Conservation (phyloP, 2,329 filamentous ascomycete genomes). For the Rhynchosporium graminicola region DNA sequence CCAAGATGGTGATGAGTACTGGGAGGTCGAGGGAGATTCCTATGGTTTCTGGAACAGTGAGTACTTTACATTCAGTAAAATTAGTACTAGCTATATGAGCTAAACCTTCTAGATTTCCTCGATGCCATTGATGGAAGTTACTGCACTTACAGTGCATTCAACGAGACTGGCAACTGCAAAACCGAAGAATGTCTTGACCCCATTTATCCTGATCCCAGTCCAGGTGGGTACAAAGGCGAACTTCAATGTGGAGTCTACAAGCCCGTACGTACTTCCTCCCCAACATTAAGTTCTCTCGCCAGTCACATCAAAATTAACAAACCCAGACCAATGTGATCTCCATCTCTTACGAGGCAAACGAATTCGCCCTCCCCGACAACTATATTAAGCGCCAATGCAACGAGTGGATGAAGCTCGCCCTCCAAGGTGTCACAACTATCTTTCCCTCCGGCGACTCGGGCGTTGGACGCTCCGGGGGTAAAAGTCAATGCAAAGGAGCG, state of each 20-base stretch:
- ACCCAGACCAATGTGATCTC: constrained; percentile 52
- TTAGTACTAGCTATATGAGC: constrained; percentile 41
- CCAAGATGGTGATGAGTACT: constrained; percentile 41
- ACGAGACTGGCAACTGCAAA: constrained; percentile 50
- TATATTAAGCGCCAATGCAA: constrained; percentile 54
- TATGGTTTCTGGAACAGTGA: constrained; percentile 49
- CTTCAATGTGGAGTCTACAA: constrained; percentile 51
- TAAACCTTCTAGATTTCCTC: constrained; percentile 50
- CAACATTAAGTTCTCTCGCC: neutral
- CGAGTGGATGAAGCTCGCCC: constrained; percentile 53
- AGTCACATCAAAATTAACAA: neutral
- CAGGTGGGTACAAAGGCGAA: constrained; percentile 52
- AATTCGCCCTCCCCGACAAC: constrained; percentile 51
- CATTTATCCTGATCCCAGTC: constrained; percentile 49
- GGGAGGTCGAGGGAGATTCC: constrained; percentile 29
- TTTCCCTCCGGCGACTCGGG: constrained; percentile 51
- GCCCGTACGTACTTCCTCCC: constrained; percentile 36
- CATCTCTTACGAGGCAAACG: constrained; percentile 55
- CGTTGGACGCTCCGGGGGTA: constrained; percentile 40
- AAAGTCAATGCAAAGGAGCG: constrained; percentile 42
- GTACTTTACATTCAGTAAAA: constrained; percentile 42
- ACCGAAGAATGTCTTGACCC: constrained; percentile 47
- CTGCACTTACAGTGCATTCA: constrained; percentile 50
- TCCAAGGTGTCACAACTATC: constrained; percentile 49
- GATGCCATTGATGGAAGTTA: constrained; percentile 51